Base-by-base conservation (phyloP, 106 monocot genomes). In the Ottelia alismoides region DNA sequence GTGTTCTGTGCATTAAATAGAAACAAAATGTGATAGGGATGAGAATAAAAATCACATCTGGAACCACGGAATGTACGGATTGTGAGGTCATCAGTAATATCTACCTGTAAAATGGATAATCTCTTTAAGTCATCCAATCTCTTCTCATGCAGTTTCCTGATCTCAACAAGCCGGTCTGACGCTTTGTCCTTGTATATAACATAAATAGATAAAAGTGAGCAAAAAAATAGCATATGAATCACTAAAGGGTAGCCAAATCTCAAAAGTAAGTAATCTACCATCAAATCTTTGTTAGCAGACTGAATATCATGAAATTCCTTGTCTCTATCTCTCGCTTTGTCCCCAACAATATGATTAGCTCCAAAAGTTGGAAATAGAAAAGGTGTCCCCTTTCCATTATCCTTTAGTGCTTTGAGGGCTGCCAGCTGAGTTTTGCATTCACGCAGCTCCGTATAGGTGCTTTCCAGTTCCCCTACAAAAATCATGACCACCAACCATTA, bases 231-330 rank as follows among this genome's bases (percentile, higher is more conserved):
- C 40, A 43, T 43, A n/a, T 43, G 10, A 43, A 6, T 16, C 10
- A 43, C 16, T 16, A 43, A 7, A 16, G 40, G 10, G 6, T 43
- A 6, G 16, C 10, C 6, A 16, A 43, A 43, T 6, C 10, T 7
- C 6, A 43, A 43, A 43, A 43, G 40, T 6, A 43, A 43, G 40
- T 7, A 6, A 57, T 17, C 25, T 75, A 89, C 89, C 76, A 48
- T 72, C 35, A 77, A 60, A 47, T 90, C 78, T 29, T 72, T 85
- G 19, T 73, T 70, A 26, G 69, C 64, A 31, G 67, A 72, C 57
- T 98, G 82, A 65, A 90, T 27, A 56, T 89, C 82, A 20, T 77
- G 72, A 45, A 85, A 30, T 61, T 98, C 89, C 35, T 79, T 85
- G 49, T 85, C 65, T 25, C 72, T 73, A 80, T 98, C 89, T 57